These are phyloP conservation scores for Stylosanthes scabra DNA, from an alignment of 331 rosid genomes.

Conservation along the genomic window DNA sequence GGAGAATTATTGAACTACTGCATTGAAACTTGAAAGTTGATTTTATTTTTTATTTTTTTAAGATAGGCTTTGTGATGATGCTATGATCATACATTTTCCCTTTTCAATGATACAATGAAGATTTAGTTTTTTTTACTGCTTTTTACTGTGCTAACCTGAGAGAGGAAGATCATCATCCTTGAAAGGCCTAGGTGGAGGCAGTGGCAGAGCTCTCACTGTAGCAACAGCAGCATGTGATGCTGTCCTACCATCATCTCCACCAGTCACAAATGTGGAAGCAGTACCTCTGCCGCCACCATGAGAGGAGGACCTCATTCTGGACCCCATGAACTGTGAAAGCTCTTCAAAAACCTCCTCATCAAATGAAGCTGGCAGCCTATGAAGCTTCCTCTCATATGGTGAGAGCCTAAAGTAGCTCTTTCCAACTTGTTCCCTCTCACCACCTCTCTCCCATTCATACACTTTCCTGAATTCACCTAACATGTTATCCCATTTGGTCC, in stretches of 20 bases:
- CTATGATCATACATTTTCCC: background rate
- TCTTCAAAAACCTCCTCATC: slow-evolving; percentile 98
- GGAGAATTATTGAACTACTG: no score
- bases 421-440: slow-evolving; percentile 81
- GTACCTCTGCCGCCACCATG: slow-evolving; percentile 52
- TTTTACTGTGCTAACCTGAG: slow-evolving; percentile 55
- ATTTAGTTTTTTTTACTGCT: background rate
- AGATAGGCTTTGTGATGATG: background rate
- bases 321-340: slow-evolving; percentile 89
- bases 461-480: slow-evolving; percentile 96
- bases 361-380: slow-evolving; percentile 93
- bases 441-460: slow-evolving; percentile 95
- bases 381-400: slow-evolving; percentile 92
- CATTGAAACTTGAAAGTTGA: no score
- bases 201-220: slow-evolving; percentile 49
- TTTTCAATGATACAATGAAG: background rate
- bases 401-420: slow-evolving; percentile 97
- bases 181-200: slow-evolving; percentile 68
- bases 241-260: slow-evolving; percentile 45
- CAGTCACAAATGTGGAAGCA: slow-evolving; percentile 40
- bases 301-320: slow-evolving; percentile 75
- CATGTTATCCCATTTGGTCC: slow-evolving; percentile 99
- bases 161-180: slow-evolving; percentile 67
- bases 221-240: slow-evolving; percentile 22
- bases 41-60: no score